Percentiles rank a stretch among this genome's conserved stretches.
phyloP scores from a whole-genome alignment of 352 stramenopile species.

The Phytophthora meadii region DNA sequence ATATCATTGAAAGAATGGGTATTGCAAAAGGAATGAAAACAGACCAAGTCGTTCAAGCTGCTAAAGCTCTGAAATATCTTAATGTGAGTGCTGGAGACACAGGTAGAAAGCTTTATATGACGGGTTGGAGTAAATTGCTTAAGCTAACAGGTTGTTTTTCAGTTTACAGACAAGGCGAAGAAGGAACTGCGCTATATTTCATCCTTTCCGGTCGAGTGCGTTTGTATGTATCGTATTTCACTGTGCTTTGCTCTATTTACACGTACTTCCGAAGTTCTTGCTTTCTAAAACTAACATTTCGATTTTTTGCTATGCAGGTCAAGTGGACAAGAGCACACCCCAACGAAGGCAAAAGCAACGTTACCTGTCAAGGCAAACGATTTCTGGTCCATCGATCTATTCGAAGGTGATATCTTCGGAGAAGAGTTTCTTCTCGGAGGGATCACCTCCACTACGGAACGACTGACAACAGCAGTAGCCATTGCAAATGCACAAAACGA shows the following conservation, averaged over 20 bases:
- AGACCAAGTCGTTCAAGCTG: conserved; percentile 3
- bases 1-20: conserved; percentile 16
- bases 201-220: conserved; percentile 19
- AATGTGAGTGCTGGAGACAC: conserved; percentile 7
- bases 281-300: not conserved
- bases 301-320: conserved; percentile 2
- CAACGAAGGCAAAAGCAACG: not conserved
- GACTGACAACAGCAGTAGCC: conserved; percentile 34
- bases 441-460: not conserved
- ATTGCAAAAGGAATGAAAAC: conserved; percentile 15
- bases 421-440: conserved; percentile 41
- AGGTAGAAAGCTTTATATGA: conserved; percentile 3
- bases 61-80: conserved; percentile 7
- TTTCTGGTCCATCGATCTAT: conserved; percentile 35
- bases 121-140: too few species aligned
- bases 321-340: conserved; percentile 1
- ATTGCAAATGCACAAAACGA: not conserved
- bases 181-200: conserved; percentile 12
- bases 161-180: conserved; percentile 21
- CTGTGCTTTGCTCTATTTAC: not conserved
- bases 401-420: conserved; percentile 51
- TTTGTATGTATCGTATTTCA: conserved; percentile 6
- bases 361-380: not conserved
- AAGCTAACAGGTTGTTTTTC: too few species aligned
- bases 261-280: not conserved